These are phyloP conservation scores for Tetradesmus lagerheimii DNA, from an alignment of 139 green algal species.

Conservation along the genomic window DNA sequence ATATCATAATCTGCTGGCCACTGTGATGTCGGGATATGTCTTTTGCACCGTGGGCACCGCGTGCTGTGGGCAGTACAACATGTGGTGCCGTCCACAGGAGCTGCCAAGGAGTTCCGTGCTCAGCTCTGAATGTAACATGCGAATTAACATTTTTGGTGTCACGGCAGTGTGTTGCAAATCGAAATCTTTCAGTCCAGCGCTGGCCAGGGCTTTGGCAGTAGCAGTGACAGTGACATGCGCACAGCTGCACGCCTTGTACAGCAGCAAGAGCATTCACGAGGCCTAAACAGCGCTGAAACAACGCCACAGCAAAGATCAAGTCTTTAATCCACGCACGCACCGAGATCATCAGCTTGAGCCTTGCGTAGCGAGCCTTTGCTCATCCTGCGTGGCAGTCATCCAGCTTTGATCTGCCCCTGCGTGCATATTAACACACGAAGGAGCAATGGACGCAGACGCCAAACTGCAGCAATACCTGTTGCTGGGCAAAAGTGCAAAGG, in stretches of 20 bases:
- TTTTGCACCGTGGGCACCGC: no score
- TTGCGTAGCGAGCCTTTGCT: background rate
- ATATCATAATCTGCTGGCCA: no score
- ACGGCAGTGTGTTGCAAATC: no score
- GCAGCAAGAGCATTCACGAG: background rate
- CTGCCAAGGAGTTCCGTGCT: no score
- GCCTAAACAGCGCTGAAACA: background rate
- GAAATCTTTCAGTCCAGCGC: no score
- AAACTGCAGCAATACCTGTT: slow-evolving; percentile 83
- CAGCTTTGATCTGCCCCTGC: background rate
- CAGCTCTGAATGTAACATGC: no score
- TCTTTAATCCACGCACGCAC: background rate
- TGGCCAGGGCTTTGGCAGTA: background rate
- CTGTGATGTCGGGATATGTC: no score
- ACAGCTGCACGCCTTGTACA: background rate
- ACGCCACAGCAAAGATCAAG: background rate
- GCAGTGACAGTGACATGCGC: background rate
- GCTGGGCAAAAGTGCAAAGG: slow-evolving; percentile 75
- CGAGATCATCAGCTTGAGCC: background rate
- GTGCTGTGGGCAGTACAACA: background rate
- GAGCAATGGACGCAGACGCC: slow-evolving; percentile 59
- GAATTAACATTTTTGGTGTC: no score
- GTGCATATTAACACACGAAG: background rate
- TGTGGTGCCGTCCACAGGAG: no score
- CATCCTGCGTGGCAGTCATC: background rate